Base-by-base conservation (phyloP, 2,329 filamentous ascomycete genomes). In the Fusarium keratoplasticum region DNA sequence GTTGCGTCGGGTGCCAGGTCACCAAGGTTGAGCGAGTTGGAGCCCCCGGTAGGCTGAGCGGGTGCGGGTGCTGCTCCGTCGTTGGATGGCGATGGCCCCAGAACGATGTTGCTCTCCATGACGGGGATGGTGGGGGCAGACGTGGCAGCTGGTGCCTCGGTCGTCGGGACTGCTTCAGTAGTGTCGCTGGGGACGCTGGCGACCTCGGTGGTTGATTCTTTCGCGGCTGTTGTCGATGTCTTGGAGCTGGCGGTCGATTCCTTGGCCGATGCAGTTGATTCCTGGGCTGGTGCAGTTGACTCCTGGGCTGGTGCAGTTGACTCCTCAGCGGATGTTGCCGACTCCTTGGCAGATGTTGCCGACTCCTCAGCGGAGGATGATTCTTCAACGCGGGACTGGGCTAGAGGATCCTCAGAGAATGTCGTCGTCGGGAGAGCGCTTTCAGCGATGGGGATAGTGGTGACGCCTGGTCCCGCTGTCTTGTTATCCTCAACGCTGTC, bases 371-470 rank as follows among this genome's bases (percentile, higher is more conserved):
- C 25, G 3, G 44, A 18, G 25, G 44, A 40, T 9, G 71, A 55
- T 6, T 70, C 64, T 7, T 40, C n/a, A n/a, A 67, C 55, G 14
- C 40, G 36, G 22, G 50, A 42, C 20, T 61, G 63, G 7, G 66
- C 64, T 10, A 75, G 59, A 14, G 77, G 77, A 22, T 78, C 71
- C 2, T 22, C 35, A 42, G 38, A 42, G 33, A 78, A 69, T n/a
- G 79, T 82, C 8, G 80, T 82, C n/a, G 61, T 80, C 18, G 81
- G 79, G 52, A 80, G 66, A 2, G 66, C 65, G 31, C 76, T 77
- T 31, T 71, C 44, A 7, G 75, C 61, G 35, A 82, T 78, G 22
- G 81, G 78, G 42, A 82, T 64, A 20, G 77, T 80, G 18, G 76
- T 76, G n/a, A 82, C 81, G 9, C 80, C 81, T n/a, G 57, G 61